Conservation (phyloP, 163 green algal species). For the Chlorella variabilis region DNA sequence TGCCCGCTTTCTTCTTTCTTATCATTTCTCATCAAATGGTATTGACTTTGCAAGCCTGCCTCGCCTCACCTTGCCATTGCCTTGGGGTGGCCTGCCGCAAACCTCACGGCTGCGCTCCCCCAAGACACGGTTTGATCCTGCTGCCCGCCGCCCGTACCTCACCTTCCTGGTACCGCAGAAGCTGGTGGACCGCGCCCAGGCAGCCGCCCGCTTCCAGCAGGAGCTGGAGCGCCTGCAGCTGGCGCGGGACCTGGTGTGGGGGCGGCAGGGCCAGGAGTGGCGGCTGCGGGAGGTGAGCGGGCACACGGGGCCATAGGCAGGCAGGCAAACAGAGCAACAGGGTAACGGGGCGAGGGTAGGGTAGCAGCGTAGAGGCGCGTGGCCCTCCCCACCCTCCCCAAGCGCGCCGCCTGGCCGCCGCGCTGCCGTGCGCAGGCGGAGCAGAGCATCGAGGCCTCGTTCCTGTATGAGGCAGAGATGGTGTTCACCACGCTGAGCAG, state of each 20-base stretch:
- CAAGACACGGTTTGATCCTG: too few relatives aligned
- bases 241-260: slow-evolving; percentile 53
- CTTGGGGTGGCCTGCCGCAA: too few relatives aligned
- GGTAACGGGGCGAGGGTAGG: too few relatives aligned
- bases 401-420: neutral
- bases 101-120: too few relatives aligned
- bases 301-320: too few relatives aligned
- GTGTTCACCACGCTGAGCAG: slow-evolving; percentile 96
- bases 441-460: slow-evolving; percentile 70
- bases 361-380: too few relatives aligned
- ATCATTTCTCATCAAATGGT: too few relatives aligned
- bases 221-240: slow-evolving; percentile 67
- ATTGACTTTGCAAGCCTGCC: too few relatives aligned
- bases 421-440: slow-evolving; percentile 43
- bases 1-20: neutral
- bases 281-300: slow-evolving; percentile 27
- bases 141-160: neutral
- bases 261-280: slow-evolving; percentile 27
- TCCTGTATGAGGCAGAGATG: slow-evolving; percentile 89
- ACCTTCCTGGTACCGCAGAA: neutral
- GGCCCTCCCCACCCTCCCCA: too few relatives aligned
- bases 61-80: too few relatives aligned
- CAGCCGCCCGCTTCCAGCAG: neutral
- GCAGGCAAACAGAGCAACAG: too few relatives aligned
- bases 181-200: slow-evolving; percentile 43